Evolutionary conservation across 2,329 filamentous ascomycete species (phyloP), one percentile per base, ranked within the genome.

Genomic region (Zymoseptoria ardabiliae): DNA sequence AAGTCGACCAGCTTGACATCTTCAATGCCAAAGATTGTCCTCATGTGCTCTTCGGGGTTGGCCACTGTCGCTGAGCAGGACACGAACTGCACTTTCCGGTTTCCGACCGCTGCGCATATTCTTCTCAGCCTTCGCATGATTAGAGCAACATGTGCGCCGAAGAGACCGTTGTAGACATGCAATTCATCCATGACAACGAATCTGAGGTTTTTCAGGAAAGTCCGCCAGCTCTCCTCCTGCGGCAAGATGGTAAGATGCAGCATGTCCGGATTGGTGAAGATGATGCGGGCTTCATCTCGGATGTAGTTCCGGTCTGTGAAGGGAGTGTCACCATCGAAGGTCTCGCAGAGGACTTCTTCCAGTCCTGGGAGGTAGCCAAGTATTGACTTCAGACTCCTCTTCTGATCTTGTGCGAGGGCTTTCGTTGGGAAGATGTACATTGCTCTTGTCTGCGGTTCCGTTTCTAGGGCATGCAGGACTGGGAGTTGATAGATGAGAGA

Each of bases 371-470:
- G 89, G 68, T 88, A 96, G 0, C 82, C 77, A 61, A 97, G 78
- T 70, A 97, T 82, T 56, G 96, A 91, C 68, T 89, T 90, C 71
- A 99, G 78, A 66, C 91, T 96, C 66, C 91, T 83, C 66, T 87
- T 86, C 73, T 99, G 94, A 73, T 99, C 94, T 72, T 99, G 94
- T 0, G 94, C 93, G 17, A 99, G 77, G 1, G 94, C 94, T 75
- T 99, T 99, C 0, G 94, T 99, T 0, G 94, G 94, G 62, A 99
- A 99, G 41, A 99, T 96, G 72, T 97, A 97, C 86, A 99, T 91
- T 2, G 94, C 94, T 67, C 94, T 81, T 8, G 90, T 89, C 58
- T 86, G 80, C 2, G 75, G 77, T 68, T 97, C 89, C 56, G 84
- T 79, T 73, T 99, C 93, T 2, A 99, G 77, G 54, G 90, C 88